Conservation (phyloP, 352 stramenopile species). For the Plasmopara muralis region DNA sequence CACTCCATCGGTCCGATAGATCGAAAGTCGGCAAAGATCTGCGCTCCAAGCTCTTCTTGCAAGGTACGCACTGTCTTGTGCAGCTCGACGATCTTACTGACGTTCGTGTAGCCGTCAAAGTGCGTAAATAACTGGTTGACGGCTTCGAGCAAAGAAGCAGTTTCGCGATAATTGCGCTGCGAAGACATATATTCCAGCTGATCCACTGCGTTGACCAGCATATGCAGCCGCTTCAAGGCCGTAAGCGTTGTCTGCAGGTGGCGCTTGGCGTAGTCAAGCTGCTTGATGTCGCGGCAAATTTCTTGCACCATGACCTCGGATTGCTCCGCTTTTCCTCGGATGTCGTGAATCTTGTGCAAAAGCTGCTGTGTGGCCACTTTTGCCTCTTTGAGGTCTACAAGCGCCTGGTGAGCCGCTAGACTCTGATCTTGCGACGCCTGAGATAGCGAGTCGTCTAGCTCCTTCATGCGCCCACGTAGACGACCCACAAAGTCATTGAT, state of each 20-base stretch:
- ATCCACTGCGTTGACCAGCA: constrained; percentile 96
- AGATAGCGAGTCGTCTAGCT: constrained; percentile 75
- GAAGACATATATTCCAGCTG: constrained; percentile 82
- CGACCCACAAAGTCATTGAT: constrained; percentile 82
- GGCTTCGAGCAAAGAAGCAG: constrained; percentile 94
- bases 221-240: constrained; percentile 95
- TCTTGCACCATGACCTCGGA: constrained; percentile 96
- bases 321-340: constrained; percentile 92
- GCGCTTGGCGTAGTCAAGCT: constrained; percentile 96
- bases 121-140: constrained; percentile 94
- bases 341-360: constrained; percentile 89
- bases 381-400: constrained; percentile 79
- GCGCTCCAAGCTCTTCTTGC: constrained; percentile 78
- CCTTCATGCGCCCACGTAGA: constrained; percentile 69
- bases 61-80: constrained; percentile 86
- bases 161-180: constrained; percentile 89
- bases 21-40: constrained; percentile 90
- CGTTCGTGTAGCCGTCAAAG: constrained; percentile 93
- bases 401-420: constrained; percentile 61
- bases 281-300: constrained; percentile 98
- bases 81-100: constrained; percentile 92
- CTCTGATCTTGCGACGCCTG: constrained; percentile 76
- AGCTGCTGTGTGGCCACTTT: constrained; percentile 85
- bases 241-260: constrained; percentile 95
- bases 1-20: constrained; percentile 65